These are phyloP conservation scores for Sphaceloma murrayae DNA, from an alignment of 2,329 filamentous ascomycete genomes.

Conservation along the genomic window DNA sequence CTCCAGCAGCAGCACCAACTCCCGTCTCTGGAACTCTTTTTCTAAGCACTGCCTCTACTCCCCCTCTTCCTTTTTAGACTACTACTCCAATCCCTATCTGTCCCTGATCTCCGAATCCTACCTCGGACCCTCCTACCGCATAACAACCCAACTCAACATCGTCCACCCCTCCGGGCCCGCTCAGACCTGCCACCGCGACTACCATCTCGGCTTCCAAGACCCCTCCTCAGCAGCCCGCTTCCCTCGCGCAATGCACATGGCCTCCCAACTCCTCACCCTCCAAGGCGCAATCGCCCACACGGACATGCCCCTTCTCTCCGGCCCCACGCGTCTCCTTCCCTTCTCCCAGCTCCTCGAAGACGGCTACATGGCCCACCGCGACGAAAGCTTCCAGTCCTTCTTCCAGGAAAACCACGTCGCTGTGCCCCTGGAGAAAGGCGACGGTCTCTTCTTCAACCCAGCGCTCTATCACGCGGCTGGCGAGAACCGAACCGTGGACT, in stretches of 20 bases:
- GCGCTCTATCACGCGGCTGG: constrained; percentile 55
- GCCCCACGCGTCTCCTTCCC: constrained; percentile 52
- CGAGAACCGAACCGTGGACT: constrained; percentile 41
- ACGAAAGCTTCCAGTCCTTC: constrained; percentile 43
- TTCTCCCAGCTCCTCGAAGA: constrained; percentile 50
- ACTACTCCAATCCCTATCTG: constrained; percentile 54
- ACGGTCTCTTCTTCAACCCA: constrained; percentile 56
- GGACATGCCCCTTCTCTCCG: constrained; percentile 49
- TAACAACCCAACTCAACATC: constrained; percentile 55
- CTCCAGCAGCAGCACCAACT: constrained; percentile 46
- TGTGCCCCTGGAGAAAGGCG: constrained; percentile 45
- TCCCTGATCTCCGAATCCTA: constrained; percentile 44
- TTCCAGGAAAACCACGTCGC: constrained; percentile 47
- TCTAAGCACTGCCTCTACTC: constrained; percentile 49
- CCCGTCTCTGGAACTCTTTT: constrained; percentile 58
- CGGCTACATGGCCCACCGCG: constrained; percentile 51
- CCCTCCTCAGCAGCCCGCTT: constrained; percentile 38
- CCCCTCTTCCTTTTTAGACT: constrained; percentile 44
- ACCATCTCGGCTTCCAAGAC: constrained; percentile 55
- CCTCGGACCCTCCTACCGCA: constrained; percentile 50
- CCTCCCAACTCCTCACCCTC: constrained; percentile 50
- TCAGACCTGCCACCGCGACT: constrained; percentile 52
- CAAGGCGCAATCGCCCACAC: constrained; percentile 55
- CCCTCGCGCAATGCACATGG: constrained; percentile 45
- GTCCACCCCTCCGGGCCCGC: constrained; percentile 50